Base-by-base conservation (phyloP, 805 yeast genomes). In the Kodamaea restingae region DNA sequence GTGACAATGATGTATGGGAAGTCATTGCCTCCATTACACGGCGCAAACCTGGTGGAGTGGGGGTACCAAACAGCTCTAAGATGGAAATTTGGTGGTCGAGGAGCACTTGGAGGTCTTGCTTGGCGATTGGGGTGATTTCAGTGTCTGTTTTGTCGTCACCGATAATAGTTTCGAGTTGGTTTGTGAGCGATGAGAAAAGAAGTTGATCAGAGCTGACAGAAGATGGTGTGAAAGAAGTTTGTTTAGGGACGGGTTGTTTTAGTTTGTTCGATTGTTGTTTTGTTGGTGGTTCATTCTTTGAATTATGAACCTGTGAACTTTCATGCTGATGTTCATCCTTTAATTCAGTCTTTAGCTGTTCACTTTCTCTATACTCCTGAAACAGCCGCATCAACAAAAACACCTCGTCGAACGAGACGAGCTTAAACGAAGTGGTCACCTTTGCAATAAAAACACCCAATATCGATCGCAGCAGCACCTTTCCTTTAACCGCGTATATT, bases 71-170 rank as follows among this genome's bases (percentile, higher is more conserved):
- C 1, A 67, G 55, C 47, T 80, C 84, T 15, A 80, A 51, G 4
- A 74, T 56, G 18, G 65, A 62, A 3, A 81, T 73, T 44, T 81
- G 85, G 32, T 71, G 67, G 30, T 75, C 73, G 15, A 81, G 55
- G 37, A 80, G 54, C 10, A 63, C 60, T 7, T 73, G 65, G 10
- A 80, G 48, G 49, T 78, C 84, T 27, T 67, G 65, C 38, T 74
- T 75, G 1, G 84, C 73, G 1, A 76, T 55, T 4, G 76, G 61
- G 1, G 62, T 41, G 7, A 64, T 41, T 3, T 59, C 49, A 3
- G 15, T 15, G 9, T 32, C 12, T 15, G 18, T 9, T 14, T 18
- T 14, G 15, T 26, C 38, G 14, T 8, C 18, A 8, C 38, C 40
- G 43, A 44, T 11, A 4, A 41, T 10, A 10, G 24, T 14, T 10